Percentiles rank a stretch among this genome's conserved stretches.
phyloP scores from a whole-genome alignment of 257 asterid species.

The Solanum tarijense region DNA sequence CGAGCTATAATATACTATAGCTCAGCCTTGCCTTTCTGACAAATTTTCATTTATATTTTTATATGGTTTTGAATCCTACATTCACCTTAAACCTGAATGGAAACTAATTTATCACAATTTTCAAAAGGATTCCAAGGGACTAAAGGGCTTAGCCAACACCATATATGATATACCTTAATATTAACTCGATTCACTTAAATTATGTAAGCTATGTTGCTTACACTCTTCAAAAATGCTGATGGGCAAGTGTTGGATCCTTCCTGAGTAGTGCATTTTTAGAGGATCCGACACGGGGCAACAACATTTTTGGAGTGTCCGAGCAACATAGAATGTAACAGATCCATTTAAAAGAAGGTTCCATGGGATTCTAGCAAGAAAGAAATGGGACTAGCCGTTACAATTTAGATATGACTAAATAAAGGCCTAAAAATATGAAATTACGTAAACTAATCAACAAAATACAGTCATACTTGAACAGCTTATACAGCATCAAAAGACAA shows the following conservation, averaged over 20 bases:
- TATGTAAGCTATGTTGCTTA: not conserved
- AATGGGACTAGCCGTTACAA: not conserved
- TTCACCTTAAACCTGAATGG: not conserved
- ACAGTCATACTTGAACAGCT: not conserved
- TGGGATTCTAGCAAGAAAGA: not conserved
- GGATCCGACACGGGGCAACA: not conserved
- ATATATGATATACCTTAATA: not conserved
- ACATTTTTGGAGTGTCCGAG: not conserved
- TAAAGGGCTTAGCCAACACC: not conserved
- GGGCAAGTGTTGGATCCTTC: not conserved
- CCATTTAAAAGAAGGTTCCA: not conserved
- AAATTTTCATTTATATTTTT: not conserved
- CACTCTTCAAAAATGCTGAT: not conserved
- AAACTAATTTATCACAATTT: no score
- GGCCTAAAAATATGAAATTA: not conserved
- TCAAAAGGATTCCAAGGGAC: not conserved
- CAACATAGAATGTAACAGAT: not conserved
- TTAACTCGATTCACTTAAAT: not conserved
- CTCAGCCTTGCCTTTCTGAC: not conserved
- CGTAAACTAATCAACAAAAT: not conserved
- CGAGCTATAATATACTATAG: not conserved
- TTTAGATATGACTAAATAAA: not conserved
- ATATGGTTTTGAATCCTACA: not conserved
- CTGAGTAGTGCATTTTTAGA: not conserved
- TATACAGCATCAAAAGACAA: not conserved